phyloP scores from a whole-genome alignment of 2,329 filamentous ascomycete genomes.

The Botrytis cinerea region DNA sequence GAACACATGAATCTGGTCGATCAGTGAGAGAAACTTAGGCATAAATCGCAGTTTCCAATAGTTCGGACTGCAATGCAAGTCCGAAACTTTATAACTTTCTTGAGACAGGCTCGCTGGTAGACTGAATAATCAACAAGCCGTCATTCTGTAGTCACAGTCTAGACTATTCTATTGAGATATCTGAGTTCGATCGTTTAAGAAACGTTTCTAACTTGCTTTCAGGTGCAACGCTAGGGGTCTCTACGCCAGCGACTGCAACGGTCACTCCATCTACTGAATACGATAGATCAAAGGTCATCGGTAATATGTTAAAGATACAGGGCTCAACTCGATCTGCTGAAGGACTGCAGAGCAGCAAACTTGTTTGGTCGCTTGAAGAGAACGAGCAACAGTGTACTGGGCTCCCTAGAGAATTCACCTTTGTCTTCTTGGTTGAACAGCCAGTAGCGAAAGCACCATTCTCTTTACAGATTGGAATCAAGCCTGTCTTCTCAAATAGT shows the following conservation, averaged over 20 bases:
- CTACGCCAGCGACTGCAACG: conserved; percentile 14
- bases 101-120: not conserved
- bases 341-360: conserved; percentile 21
- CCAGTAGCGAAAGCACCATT: conserved; percentile 21
- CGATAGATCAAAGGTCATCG: conserved; percentile 19
- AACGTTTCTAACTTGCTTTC: not conserved
- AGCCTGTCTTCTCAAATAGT: conserved; percentile 4
- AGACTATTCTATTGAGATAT: not conserved
- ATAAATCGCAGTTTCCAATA: not conserved
- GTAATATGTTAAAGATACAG: conserved; percentile 22
- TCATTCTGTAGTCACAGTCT: not conserved
- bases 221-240: conserved; percentile 14
- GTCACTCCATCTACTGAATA: conserved; percentile 20
- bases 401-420: conserved; percentile 22
- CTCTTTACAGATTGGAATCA: conserved; percentile 17
- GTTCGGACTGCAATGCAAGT: not conserved
- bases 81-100: not conserved
- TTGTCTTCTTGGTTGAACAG: conserved; percentile 23
- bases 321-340: conserved; percentile 20
- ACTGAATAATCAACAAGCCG: not conserved
- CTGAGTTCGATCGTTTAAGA: not conserved
- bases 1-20: not conserved
- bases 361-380: conserved; percentile 21
- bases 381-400: conserved; percentile 22
- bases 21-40: not conserved